Conservation (phyloP, 352 stramenopile genomes). For the Peronospora farinosa region DNA sequence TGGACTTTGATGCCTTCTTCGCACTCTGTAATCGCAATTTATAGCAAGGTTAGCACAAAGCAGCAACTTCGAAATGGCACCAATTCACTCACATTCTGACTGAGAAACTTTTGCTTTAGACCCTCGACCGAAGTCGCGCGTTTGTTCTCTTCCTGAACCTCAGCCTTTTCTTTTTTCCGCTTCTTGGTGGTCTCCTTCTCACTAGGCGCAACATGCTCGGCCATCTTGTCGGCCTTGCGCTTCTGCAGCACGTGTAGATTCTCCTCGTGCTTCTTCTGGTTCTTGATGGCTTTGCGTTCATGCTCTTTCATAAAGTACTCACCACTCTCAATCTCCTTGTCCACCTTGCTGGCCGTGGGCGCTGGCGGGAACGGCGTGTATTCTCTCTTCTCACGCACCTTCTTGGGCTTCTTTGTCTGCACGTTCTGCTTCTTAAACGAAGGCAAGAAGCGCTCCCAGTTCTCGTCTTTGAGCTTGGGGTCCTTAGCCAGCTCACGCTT, state of each 20-base stretch:
- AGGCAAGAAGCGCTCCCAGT: constrained; percentile 98
- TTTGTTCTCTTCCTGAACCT: constrained; percentile 39
- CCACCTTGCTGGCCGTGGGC: constrained; percentile 93
- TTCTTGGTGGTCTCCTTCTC: constrained; percentile 78
- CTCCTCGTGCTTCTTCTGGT: constrained; percentile 80
- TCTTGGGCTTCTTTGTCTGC: constrained; percentile 91
- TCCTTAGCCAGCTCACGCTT: constrained; percentile 99
- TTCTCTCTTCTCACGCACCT: constrained; percentile 88
- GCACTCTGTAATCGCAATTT: constrained; percentile 22
- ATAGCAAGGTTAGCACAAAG: constrained; percentile 7
- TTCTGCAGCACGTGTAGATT: constrained; percentile 54
- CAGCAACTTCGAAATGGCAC: not conserved
- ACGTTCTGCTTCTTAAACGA: constrained; percentile 99
- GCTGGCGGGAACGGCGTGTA: constrained; percentile 99
- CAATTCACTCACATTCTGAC: constrained; percentile 43
- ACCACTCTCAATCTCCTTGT: constrained; percentile 97
- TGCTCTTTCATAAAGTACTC: constrained; percentile 99
- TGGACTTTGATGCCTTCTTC: constrained; percentile 32
- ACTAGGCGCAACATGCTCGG: constrained; percentile 65
- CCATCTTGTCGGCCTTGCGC: constrained; percentile 66
- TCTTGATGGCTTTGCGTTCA: constrained; percentile 90
- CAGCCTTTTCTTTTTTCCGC: constrained; percentile 61
- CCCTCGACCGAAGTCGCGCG: constrained; percentile 50
- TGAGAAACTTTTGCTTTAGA: constrained; percentile 82
- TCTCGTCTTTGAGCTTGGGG: constrained; percentile 92